Evolutionary conservation across 257 asterid genomes (phyloP).

Genomic region (Salvia hispanica): DNA sequence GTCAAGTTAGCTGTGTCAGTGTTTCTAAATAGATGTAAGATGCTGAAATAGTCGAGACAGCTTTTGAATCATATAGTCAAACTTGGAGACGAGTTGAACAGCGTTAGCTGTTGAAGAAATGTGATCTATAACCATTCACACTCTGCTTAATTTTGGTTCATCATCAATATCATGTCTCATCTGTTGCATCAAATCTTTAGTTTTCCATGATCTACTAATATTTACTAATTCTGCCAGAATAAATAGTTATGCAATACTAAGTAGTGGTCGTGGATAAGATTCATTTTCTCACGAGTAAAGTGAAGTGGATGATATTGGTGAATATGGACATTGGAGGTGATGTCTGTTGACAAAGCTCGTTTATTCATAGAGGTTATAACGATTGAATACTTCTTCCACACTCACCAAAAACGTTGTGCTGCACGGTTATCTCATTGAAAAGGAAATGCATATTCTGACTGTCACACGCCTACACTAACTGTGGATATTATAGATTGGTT

Average conservation of each 20-base stretch:
- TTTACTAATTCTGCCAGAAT: not conserved
- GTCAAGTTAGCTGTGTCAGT: conserved; percentile 12
- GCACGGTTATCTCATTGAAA: not conserved
- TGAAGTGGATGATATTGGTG: not conserved
- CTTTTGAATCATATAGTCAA: not conserved
- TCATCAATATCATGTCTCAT: not conserved
- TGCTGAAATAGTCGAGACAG: not conserved
- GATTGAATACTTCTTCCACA: not conserved
- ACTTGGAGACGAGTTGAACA: not conserved
- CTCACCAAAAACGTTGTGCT: not conserved
- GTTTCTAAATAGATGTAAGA: not conserved
- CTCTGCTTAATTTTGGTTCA: not conserved
- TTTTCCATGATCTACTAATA: not conserved
- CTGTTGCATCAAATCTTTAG: not conserved
- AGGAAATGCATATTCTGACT: not conserved
- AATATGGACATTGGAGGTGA: not conserved
- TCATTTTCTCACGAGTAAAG: not conserved
- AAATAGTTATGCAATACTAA: not conserved
- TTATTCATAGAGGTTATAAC: not conserved
- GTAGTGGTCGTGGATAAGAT: not conserved
- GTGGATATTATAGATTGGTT: conserved; percentile 5
- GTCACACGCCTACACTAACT: not conserved
- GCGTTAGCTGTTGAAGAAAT: too few species aligned
- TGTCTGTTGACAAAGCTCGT: not conserved
- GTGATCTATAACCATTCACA: not conserved